phyloP scores from a whole-genome alignment of 2,329 filamentous ascomycete species.

The Emergomyces orientalis region DNA sequence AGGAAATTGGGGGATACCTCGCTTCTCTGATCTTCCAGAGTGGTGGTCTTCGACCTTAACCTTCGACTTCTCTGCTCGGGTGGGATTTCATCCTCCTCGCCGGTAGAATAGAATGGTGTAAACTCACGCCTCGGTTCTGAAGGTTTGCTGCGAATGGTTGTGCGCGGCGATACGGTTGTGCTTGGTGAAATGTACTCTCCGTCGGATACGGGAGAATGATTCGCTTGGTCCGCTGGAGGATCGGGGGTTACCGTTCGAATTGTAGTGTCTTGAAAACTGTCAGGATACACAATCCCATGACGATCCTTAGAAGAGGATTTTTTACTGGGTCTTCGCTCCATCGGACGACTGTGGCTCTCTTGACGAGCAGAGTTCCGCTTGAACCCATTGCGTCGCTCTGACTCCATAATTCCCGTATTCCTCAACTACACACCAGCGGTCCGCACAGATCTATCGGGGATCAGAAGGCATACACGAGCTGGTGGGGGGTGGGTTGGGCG shows the following conservation, averaged over 20 bases:
- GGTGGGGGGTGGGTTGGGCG: neutral
- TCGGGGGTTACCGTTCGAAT: slow-evolving; percentile 42
- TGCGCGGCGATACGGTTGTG: slow-evolving; percentile 30
- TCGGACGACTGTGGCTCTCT: slow-evolving; percentile 30
- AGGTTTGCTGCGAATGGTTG: slow-evolving; percentile 27
- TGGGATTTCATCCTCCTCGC: slow-evolving; percentile 27
- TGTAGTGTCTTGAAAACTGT: slow-evolving; percentile 36
- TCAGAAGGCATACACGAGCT: slow-evolving; percentile 14
- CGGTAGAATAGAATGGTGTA: slow-evolving; percentile 24
- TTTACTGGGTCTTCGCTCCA: slow-evolving; percentile 39
- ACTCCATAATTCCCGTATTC: slow-evolving; percentile 30
- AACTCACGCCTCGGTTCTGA: slow-evolving; percentile 27
- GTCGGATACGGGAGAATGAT: slow-evolving; percentile 33
- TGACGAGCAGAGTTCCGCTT: slow-evolving; percentile 35
- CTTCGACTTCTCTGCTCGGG: slow-evolving; percentile 27
- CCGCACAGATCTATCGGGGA: slow-evolving; percentile 16
- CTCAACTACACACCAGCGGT: slow-evolving; percentile 12
- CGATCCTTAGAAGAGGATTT: slow-evolving; percentile 40
- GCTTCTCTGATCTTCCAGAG: slow-evolving; percentile 34
- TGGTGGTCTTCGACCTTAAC: slow-evolving; percentile 34
- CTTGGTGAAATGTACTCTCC: slow-evolving; percentile 26
- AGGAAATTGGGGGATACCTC: slow-evolving; percentile 29
- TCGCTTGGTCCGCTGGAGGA: slow-evolving; percentile 27
- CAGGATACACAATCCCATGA: slow-evolving; percentile 39
- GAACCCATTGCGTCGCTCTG: slow-evolving; percentile 33